Percentiles rank a stretch among this genome's conserved stretches.
phyloP scores from a whole-genome alignment of 352 stramenopile genomes.

The Pythium coloratum region DNA sequence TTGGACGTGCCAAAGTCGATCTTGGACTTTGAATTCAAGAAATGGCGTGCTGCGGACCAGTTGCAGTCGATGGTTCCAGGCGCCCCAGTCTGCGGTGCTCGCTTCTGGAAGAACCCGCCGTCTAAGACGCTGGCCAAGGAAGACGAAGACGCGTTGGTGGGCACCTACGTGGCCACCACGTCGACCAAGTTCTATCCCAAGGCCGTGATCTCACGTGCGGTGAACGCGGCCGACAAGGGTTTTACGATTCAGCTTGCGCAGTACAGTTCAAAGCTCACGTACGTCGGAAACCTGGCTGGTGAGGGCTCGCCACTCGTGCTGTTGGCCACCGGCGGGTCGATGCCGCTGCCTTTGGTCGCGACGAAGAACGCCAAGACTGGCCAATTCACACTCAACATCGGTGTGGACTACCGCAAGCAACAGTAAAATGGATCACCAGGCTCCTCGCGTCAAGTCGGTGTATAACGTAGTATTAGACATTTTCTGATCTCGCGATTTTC shows the following conservation, averaged over 20 bases:
- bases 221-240: background rate
- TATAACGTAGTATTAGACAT: no score
- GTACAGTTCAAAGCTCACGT: background rate
- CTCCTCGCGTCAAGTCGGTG: background rate
- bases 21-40: slow-evolving; percentile 42
- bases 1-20: slow-evolving; percentile 57
- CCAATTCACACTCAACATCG: slow-evolving; percentile 7
- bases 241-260: background rate
- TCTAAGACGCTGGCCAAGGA: slow-evolving; percentile 27
- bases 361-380: background rate
- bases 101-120: slow-evolving; percentile 46
- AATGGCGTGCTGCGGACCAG: slow-evolving; percentile 39
- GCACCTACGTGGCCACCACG: slow-evolving; percentile 38
- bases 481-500: no score
- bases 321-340: background rate
- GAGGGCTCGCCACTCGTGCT: background rate
- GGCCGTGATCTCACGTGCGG: slow-evolving; percentile 26
- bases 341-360: background rate
- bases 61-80: slow-evolving; percentile 34
- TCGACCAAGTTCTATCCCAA: slow-evolving; percentile 43
- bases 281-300: background rate
- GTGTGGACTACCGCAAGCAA: slow-evolving; percentile 14
- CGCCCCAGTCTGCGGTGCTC: slow-evolving; percentile 35
- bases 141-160: slow-evolving; percentile 37
- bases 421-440: background rate